These are phyloP conservation scores for Tilletia indica DNA, from an alignment of 1,284 basidiomycete genomes.

Conservation along the genomic window DNA sequence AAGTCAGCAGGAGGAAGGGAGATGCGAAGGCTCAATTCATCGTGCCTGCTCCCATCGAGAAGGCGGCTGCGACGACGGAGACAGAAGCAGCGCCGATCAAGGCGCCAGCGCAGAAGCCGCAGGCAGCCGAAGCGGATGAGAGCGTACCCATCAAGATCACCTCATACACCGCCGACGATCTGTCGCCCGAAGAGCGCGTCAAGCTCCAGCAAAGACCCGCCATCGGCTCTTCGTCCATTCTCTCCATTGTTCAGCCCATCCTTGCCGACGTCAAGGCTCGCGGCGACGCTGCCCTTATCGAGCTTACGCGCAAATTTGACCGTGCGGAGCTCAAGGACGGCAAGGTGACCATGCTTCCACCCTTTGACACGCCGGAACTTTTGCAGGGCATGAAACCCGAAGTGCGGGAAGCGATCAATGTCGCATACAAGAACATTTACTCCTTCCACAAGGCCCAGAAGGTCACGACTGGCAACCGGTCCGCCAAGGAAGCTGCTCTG, in stretches of 20 bases:
- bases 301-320: conserved; percentile 92
- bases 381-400: conserved; percentile 47
- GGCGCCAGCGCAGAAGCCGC: neutral
- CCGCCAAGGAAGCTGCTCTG: conserved; percentile 35
- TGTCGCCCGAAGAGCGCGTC: conserved; percentile 64
- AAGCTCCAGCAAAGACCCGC: conserved; percentile 84
- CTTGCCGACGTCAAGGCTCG: conserved; percentile 78
- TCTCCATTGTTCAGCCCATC: conserved; percentile 90
- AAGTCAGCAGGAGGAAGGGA: conserved; percentile 82
- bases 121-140: conserved; percentile 43
- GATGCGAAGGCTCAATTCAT: conserved; percentile 89
- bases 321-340: conserved; percentile 64
- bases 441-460: conserved; percentile 55
- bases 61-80: conserved; percentile 24
- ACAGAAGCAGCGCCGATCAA: conserved; percentile 21
- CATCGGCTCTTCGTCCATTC: conserved; percentile 89
- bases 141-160: conserved; percentile 59
- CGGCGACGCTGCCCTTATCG: conserved; percentile 83
- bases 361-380: conserved; percentile 61
- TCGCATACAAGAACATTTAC: conserved; percentile 85
- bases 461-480: conserved; percentile 61
- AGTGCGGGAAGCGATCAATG: conserved; percentile 79
- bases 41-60: conserved; percentile 18
- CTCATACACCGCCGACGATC: conserved; percentile 42
- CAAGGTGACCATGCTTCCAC: conserved; percentile 57